A percentile compares a stretch with the other conserved stretches of the same genome.
Conservation (phyloP, 1,284 basidiomycete genomes). For the Farysia itapuensis region DNA sequence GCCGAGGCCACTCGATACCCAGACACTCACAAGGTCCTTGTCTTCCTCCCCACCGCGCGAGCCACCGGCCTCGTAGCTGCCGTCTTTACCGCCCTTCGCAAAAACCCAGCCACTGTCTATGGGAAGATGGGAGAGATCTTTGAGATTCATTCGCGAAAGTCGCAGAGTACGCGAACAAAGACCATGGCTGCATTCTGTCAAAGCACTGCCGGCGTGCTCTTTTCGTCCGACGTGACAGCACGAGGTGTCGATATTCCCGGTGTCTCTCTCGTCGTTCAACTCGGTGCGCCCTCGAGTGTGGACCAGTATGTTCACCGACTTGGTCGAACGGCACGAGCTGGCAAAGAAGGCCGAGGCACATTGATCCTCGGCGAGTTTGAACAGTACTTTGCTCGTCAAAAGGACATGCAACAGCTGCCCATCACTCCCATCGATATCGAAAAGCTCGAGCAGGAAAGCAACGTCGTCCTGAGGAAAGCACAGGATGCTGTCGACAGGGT, state of each 20-base stretch:
- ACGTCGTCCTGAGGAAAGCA: conserved; percentile 3
- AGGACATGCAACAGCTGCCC: conserved; percentile 63
- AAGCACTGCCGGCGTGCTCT: conserved; percentile 67
- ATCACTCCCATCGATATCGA: conserved; percentile 19
- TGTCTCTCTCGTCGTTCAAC: conserved; percentile 67
- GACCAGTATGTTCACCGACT: conserved; percentile 62
- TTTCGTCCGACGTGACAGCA: conserved; percentile 87
- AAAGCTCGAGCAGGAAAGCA: conserved; percentile 8
- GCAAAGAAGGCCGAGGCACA: conserved; percentile 65
- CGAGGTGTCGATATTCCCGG: conserved; percentile 68
- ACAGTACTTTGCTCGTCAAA: conserved; percentile 64
- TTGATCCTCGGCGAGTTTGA: conserved; percentile 68
- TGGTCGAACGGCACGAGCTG: conserved; percentile 65
- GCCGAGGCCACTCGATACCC: conserved; percentile 56
- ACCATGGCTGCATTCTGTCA: conserved; percentile 63
- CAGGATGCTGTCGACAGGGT: conserved; percentile 40
- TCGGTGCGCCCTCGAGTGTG: conserved; percentile 58
- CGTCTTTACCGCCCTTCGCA: conserved; percentile 17
- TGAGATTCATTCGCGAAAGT: conserved; percentile 46
- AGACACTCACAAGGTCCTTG: conserved; percentile 41
- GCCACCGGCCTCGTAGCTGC: conserved; percentile 67
- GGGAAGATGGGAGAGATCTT: conserved; percentile 18
- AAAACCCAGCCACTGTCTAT: conserved; percentile 8
- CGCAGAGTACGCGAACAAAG: conserved; percentile 30
- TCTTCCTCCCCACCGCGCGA: conserved; percentile 73